Evolutionary conservation across 805 yeast genomes (phyloP), one percentile per base, ranked within the genome.

Genomic region (Candida peoriensis): DNA sequence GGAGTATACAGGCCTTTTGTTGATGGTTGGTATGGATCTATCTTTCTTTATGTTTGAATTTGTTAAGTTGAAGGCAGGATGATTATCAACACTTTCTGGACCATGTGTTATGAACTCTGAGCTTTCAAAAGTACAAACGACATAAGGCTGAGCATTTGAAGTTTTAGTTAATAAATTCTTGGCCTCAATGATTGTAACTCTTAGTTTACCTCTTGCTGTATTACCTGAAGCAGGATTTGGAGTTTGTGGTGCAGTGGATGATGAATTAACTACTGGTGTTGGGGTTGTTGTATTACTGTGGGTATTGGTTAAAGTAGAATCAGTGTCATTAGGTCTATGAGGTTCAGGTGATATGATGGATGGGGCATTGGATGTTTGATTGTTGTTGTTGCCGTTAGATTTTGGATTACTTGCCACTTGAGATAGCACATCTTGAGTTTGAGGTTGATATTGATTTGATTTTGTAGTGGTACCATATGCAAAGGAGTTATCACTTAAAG

Each of bases 91-190:
- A 25, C 51, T 43, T 44, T 63, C 82, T 2, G 95, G 87, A 5
- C 88, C 89, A 42, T 78, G 78, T 18, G 95, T 79, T 40, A 90
- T 88, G 45, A 80, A 84, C 62, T 93, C 97, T 2, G 94, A 81
- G 42, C 90, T 81, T 57, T 87, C 95, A 64, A 84, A 88, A 9
- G 95, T 82, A 59, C 94, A 85, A 24, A 88, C 96, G 14, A 85
- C 95, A 57, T 88, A 82, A 4, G 96, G 96, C 47, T 75, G 83
- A 4, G 90, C 55, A 52, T 66, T 63, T 26, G 68, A 61, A 5
- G 76, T 60, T 29, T 71, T 67, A 22, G 79, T 74, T 28, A 70
- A 62, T 43, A 90, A 68, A 47, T 78, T 80, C 39, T 69, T 72
- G 2, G 96, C 97, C 58, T 86, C 90, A 19, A 83, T 64, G 41